Percentiles rank a stretch among this genome's conserved stretches.
Evolutionary conservation across 2,329 filamentous ascomycete genomes (phyloP).

Genomic region (Colletotrichum truncatum): DNA sequence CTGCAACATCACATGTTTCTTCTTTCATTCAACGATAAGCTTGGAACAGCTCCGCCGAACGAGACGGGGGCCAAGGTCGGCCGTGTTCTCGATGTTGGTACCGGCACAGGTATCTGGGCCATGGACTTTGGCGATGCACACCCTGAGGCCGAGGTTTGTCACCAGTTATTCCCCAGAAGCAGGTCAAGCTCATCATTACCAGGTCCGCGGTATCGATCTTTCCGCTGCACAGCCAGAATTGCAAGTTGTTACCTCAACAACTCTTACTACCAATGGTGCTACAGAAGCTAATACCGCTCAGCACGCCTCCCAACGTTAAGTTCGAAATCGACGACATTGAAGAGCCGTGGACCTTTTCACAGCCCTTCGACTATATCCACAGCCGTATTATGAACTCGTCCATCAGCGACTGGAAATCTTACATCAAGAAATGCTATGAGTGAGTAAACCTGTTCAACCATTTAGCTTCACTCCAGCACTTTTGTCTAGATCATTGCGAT

Average conservation of each 20-base stretch:
- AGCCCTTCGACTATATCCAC: slow-evolving; percentile 67
- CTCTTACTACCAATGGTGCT: not conserved
- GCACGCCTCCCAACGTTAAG: slow-evolving; percentile 48
- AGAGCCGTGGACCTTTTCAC: slow-evolving; percentile 36
- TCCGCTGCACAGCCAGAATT: slow-evolving; percentile 49
- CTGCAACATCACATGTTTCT: not conserved
- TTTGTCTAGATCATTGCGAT: too few species aligned
- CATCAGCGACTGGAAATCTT: slow-evolving; percentile 60
- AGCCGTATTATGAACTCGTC: slow-evolving; percentile 62
- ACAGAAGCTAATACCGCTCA: slow-evolving; percentile 14
- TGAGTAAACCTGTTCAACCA: too few species aligned
- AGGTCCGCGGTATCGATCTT: slow-evolving; percentile 47
- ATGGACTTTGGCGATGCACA: slow-evolving; percentile 47
- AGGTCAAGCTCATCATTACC: not conserved
- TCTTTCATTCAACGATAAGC: not conserved
- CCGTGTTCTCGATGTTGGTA: not conserved
- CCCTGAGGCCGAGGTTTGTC: slow-evolving; percentile 36
- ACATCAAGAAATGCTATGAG: slow-evolving; percentile 56
- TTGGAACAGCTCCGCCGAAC: not conserved
- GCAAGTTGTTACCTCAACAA: slow-evolving; percentile 8
- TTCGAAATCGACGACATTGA: slow-evolving; percentile 50
- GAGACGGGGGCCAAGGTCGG: not conserved
- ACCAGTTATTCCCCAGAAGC: slow-evolving; percentile 14
- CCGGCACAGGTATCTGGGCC: slow-evolving; percentile 23
- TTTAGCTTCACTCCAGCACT: slow-evolving; percentile 41